phyloP scores from a whole-genome alignment of 139 green algal species.

The Dunaliella sp. region DNA sequence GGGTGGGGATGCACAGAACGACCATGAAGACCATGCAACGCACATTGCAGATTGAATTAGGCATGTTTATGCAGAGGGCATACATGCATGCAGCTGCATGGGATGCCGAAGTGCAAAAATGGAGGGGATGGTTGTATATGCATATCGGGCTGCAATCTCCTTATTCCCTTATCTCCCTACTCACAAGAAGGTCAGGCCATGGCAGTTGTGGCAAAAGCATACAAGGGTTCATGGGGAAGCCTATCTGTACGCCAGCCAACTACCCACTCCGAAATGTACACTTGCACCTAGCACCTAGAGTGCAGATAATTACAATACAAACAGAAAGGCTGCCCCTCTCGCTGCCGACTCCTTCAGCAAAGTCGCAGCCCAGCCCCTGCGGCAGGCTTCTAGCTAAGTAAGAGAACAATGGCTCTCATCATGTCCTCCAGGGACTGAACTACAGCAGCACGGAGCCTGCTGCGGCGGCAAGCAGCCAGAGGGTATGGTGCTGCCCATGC shows the following conservation, averaged over 20 bases:
- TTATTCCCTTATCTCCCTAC: neutral
- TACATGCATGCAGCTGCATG: neutral
- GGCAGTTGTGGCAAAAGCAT: neutral
- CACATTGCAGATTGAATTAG: neutral
- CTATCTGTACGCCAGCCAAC: neutral
- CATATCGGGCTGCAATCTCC: neutral
- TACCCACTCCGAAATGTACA: neutral
- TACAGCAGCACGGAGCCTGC: no score
- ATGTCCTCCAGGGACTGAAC: no score
- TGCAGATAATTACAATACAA: neutral
- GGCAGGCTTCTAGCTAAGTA: no score
- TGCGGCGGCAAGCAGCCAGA: no score
- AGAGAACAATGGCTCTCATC: no score
- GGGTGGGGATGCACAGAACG: neutral
- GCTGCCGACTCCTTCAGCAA: no score
- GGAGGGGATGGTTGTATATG: neutral
- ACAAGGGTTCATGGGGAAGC: no score
- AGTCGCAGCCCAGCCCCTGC: no score
- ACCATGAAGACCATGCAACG: neutral
- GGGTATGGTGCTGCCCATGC: no score
- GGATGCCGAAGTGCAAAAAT: neutral
- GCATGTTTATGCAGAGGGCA: neutral
- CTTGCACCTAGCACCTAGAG: neutral
- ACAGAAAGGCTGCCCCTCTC: neutral
- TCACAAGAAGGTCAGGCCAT: neutral